Evolutionary conservation across 805 yeast species (phyloP).

Genomic region (Myxozyma lipomycoides): DNA sequence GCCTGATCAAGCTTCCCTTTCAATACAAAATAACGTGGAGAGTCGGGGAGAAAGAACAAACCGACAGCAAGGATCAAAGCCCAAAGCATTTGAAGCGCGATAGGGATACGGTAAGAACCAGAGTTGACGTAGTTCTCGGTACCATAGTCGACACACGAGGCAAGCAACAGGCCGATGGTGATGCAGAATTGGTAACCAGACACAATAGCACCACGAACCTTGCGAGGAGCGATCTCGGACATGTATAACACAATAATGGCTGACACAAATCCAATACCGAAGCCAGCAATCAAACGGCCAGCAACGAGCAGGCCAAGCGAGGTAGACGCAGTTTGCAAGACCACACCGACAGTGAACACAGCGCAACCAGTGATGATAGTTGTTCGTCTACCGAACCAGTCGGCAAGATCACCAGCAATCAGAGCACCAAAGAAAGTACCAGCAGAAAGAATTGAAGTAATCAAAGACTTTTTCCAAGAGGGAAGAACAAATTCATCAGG

Average conservation of each 20-base stretch:
- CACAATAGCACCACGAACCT: conserved; percentile 74
- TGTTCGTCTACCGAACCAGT: conserved; percentile 75
- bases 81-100: conserved; percentile 69
- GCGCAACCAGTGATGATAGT: conserved; percentile 69
- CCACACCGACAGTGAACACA: conserved; percentile 77
- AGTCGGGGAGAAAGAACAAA: conserved; percentile 64
- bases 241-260: conserved; percentile 74
- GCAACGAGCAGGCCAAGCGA: conserved; percentile 74
- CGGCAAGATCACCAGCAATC: conserved; percentile 76
- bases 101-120: conserved; percentile 69
- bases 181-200: conserved; percentile 71
- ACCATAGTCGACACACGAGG: conserved; percentile 68
- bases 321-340: conserved; percentile 73
- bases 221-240: conserved; percentile 73
- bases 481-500: conserved; percentile 1
- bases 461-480: conserved; percentile 47
- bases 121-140: conserved; percentile 51
- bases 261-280: conserved; percentile 72
- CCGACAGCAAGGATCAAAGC: conserved; percentile 60
- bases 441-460: conserved; percentile 88
- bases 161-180: conserved; percentile 70
- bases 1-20: conserved; percentile 58
- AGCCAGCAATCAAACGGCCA: conserved; percentile 62
- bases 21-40: conserved; percentile 67
- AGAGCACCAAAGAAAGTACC: conserved; percentile 83